Base-by-base conservation (phyloP, 495 filamentous ascomycete species). In the Apiosordaria backusii region DNA sequence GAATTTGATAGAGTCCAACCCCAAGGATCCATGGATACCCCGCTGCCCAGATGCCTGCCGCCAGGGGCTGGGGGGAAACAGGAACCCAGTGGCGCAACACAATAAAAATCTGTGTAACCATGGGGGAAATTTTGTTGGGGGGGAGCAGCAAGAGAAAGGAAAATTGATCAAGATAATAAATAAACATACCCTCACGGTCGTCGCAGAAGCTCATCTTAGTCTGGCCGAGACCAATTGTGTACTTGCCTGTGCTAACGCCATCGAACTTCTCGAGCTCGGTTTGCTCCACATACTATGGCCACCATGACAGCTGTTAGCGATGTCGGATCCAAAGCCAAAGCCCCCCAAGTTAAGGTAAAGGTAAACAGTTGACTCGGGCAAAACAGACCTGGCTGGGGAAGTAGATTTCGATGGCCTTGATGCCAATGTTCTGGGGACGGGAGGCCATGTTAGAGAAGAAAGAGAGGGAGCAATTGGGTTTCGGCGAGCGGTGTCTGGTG, bases 121-220 rank as follows among this genome's bases (percentile, higher is more conserved):
- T 24, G 22, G 27, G 54, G 25, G 23, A 27, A 29, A 10, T 62
- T 27, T 24, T 19, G 24, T 27, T 21, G 50, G 1, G 45, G 27
- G 35, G 54, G n/a, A n/a, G n/a, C n/a, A n/a, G 24, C 40, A 50
- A 54, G 6, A 7, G n/a, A 1, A 18, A 15, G 9, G 19, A 52
- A 63, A 19, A 19, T 60, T 25, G 54, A 21, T 62, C 71, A 27
- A 5, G 45, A 18, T 29, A 26, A 29, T 18, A 67, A 71, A 61
- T 4, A n/a, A 55, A 81, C 84, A 81, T 81, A 97, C 94, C 94
- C 85, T 99, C 95, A 73, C 93, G 87, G 80, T 99, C 95, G 84
- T 99, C 95, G 78, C 96, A 98, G 85, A 99, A 99, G 86, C 90
- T 93, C 95, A 99, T 99, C 82, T 95, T 97, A 70, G 94, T 98